phyloP scores from a whole-genome alignment of 1,284 basidiomycete genomes.

The Rhodotorula sp. region DNA sequence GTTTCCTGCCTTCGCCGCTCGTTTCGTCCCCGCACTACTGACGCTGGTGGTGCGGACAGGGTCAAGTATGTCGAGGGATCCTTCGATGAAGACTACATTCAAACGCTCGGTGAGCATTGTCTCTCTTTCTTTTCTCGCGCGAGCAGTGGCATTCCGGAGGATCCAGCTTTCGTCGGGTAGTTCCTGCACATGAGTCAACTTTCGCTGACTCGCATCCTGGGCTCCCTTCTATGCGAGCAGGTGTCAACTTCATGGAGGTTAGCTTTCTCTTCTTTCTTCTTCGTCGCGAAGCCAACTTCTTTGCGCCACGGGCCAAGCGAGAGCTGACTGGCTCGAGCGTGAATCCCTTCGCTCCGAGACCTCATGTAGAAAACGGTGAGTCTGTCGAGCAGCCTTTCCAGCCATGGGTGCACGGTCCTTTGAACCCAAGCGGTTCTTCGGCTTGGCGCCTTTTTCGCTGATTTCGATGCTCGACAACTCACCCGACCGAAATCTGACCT shows the following conservation, averaged over 20 bases:
- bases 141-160: too few relatives aligned
- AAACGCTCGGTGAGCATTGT: constrained; percentile 57
- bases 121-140: accelerated
- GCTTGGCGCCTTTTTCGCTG: too few relatives aligned
- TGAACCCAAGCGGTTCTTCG: too few relatives aligned
- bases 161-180: too few relatives aligned
- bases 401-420: too few relatives aligned
- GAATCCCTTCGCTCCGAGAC: not conserved
- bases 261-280: not conserved
- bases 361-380: constrained; percentile 11
- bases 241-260: constrained; percentile 80
- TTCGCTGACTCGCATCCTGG: not conserved
- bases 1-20: too few relatives aligned
- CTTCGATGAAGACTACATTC: constrained; percentile 88
- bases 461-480: accelerated
- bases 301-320: not conserved
- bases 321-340: not conserved
- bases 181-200: too few relatives aligned
- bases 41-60: constrained; percentile 7
- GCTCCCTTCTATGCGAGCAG: not conserved
- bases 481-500: accelerated
- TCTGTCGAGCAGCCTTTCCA: too few relatives aligned
- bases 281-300: not conserved
- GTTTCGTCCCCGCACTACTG: too few relatives aligned
- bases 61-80: constrained; percentile 76